Percentiles rank a stretch among this genome's conserved stretches.
Conservation (phyloP, 2,329 filamentous ascomycete species). For the Berkeleyomyces basicola region DNA sequence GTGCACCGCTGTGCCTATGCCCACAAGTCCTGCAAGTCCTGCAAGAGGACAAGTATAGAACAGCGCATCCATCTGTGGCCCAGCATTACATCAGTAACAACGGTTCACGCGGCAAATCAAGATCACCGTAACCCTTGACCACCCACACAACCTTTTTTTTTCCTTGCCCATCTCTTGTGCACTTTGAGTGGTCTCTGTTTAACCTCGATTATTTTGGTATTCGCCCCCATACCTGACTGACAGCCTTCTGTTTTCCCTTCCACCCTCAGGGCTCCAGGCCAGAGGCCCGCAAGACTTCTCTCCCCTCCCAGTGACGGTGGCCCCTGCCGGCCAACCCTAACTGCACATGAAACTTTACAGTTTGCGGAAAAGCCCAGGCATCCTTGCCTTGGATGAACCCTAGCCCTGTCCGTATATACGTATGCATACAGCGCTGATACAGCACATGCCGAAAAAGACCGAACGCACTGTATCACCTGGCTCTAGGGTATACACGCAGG, state of each 20-base stretch:
- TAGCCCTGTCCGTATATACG: not conserved
- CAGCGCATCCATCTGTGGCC: not conserved
- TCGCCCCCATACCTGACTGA: not conserved
- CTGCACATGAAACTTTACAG: not conserved
- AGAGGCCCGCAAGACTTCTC: not conserved
- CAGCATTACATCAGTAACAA: not conserved
- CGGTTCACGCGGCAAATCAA: not conserved
- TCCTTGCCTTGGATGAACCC: not conserved
- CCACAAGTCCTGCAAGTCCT: not conserved
- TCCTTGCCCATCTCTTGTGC: not conserved
- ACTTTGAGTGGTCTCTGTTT: not conserved
- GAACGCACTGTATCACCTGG: no score
- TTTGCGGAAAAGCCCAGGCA: not conserved
- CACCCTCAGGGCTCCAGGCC: not conserved
- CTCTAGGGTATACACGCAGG: no score
- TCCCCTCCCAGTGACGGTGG: no score
- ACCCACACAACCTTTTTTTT: not conserved
- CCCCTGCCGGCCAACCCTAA: no score
- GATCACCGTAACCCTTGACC: not conserved
- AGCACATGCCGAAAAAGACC: not conserved
- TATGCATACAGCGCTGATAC: not conserved
- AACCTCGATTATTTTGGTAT: not conserved
- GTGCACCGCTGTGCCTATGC: not conserved
- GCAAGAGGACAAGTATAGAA: not conserved
- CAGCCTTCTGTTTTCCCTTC: not conserved